Base-by-base conservation (phyloP, 2,329 filamentous ascomycete species). In the Dothiorella sarmentorum region DNA sequence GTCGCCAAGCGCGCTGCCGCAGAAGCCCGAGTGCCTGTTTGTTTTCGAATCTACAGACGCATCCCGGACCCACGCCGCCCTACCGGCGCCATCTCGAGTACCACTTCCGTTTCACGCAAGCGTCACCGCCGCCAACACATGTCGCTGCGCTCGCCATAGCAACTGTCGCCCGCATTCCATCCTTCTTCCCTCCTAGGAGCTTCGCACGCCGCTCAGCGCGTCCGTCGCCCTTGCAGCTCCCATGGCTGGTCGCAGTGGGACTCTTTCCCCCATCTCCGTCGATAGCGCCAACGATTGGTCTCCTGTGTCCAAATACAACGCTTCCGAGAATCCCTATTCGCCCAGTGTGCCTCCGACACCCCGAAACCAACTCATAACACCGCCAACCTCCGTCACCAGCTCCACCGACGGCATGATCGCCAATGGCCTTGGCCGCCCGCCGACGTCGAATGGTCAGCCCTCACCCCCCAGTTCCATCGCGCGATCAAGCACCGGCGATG, bases 401-500 rank as follows among this genome's bases (percentile, higher is more conserved):
- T 68, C 65, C 65, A 71, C 72, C 52, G 73, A 75, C 71, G 72
- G 72, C 56, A 68, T 68, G 63, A 73, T 77, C 67, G 85, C 82
- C 79, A 73, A 80, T 78, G 75, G 84, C 77, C 74, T 76, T 72
- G 66, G 73, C 65, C 69, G 70, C 66, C 55, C 55, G 35, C 49
- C 49, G 9, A 53, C 49, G 24, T 53, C 49, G 15, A 75, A 75
- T 60, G 58, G 75, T 64, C 84, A 83, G 67, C 83, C 93, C 55
- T 97, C 93, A 52, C 92, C 93, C 57, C 93, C 94, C 24, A 90
- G 88, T 63, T 97, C 93, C 4, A 81, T 97, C 65, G 90, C 89
- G 62, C 83, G 89, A 63, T 95, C 90, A 53, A 97, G 91, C 73
- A 87, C 88, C 70, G 91, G 89, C 59, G 89, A 87, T 38, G 83